Evolutionary conservation across 2,329 filamentous ascomycete genomes (phyloP).

Genomic region (Boeremia lycopersici): DNA sequence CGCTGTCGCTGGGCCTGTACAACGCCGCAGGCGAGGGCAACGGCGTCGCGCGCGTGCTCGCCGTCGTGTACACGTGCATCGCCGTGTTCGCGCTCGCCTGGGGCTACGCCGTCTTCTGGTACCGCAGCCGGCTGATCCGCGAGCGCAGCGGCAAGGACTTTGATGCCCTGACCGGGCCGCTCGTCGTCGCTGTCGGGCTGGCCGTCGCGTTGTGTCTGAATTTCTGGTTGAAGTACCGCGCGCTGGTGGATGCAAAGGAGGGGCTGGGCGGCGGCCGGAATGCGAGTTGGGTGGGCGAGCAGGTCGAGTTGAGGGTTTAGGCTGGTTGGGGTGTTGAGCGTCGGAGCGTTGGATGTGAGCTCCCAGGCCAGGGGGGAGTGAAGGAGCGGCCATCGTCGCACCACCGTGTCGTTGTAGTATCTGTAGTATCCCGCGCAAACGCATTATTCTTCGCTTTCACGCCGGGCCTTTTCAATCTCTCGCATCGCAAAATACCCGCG

Average conservation of each 20-base stretch:
- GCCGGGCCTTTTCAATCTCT: too few relatives aligned
- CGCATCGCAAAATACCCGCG: too few relatives aligned
- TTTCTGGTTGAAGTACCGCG: slow-evolving; percentile 73
- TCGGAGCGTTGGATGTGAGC: too few relatives aligned
- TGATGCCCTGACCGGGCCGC: slow-evolving; percentile 83
- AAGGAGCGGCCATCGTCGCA: too few relatives aligned
- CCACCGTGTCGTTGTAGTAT: too few relatives aligned
- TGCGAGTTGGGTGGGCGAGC: slow-evolving; percentile 17
- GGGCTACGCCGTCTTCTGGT: slow-evolving; percentile 85
- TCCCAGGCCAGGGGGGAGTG: too few relatives aligned
- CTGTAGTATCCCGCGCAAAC: too few relatives aligned
- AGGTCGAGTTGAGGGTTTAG: slow-evolving; percentile 28
- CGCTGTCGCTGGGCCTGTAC: slow-evolving; percentile 82
- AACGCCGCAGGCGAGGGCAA: slow-evolving; percentile 81
- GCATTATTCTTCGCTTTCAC: too few relatives aligned
- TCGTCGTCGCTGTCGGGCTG: slow-evolving; percentile 81
- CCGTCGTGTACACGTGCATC: slow-evolving; percentile 81
- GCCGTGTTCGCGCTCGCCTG: slow-evolving; percentile 83
- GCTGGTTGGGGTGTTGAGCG: too few relatives aligned
- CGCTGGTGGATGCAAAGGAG: slow-evolving; percentile 16
- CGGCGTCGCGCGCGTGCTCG: slow-evolving; percentile 75
- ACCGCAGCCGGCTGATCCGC: slow-evolving; percentile 77
- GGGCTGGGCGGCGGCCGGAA: slow-evolving; percentile 9
- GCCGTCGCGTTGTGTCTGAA: slow-evolving; percentile 82
- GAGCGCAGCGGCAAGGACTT: slow-evolving; percentile 90